These are phyloP conservation scores for Esteya vermicola DNA, from an alignment of 2,329 filamentous ascomycete species.

Conservation along the genomic window DNA sequence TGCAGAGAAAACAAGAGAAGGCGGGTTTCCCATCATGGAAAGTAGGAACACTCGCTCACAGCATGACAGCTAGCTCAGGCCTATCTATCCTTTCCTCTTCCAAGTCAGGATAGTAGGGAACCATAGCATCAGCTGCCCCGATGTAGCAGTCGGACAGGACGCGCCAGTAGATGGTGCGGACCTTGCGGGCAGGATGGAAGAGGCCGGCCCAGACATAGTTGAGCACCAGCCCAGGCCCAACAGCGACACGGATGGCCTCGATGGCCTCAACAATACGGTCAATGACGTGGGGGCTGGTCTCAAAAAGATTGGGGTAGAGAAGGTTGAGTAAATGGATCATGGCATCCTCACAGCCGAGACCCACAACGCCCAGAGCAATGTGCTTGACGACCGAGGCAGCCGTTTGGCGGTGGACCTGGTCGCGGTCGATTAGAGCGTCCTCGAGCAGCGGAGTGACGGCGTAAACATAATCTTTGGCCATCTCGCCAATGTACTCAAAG, in stretches of 20 bases:
- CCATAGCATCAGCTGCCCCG: slow-evolving; percentile 82
- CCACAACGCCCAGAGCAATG: slow-evolving; percentile 92
- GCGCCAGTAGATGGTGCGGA: slow-evolving; percentile 88
- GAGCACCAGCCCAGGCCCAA: slow-evolving; percentile 83
- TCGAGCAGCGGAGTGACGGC: slow-evolving; percentile 91
- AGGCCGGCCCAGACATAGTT: slow-evolving; percentile 98
- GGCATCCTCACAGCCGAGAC: slow-evolving; percentile 91
- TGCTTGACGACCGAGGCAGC: slow-evolving; percentile 96
- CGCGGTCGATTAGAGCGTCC: slow-evolving; percentile 91
- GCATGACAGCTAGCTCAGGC: slow-evolving; percentile 68
- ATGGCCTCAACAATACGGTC: slow-evolving; percentile 96
- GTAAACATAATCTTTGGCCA: slow-evolving; percentile 99
- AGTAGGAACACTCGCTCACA: slow-evolving; percentile 33
- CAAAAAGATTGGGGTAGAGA: slow-evolving; percentile 91
- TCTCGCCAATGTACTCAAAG: slow-evolving; percentile 98
- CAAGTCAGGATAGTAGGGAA: slow-evolving; percentile 86
- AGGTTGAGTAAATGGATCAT: slow-evolving; percentile 97
- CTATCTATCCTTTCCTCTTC: slow-evolving; percentile 68
- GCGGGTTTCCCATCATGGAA: neutral
- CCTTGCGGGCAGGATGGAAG: slow-evolving; percentile 93
- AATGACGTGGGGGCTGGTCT: slow-evolving; percentile 96
- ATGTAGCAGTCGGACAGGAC: slow-evolving; percentile 97
- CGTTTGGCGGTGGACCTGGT: slow-evolving; percentile 95
- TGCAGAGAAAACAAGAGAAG: neutral
- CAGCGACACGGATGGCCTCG: slow-evolving; percentile 84